Percentiles rank a stretch among this genome's conserved stretches.
Evolutionary conservation across 2,329 filamentous ascomycete species (phyloP).

Genomic region (Ceratocystis colombiana): DNA sequence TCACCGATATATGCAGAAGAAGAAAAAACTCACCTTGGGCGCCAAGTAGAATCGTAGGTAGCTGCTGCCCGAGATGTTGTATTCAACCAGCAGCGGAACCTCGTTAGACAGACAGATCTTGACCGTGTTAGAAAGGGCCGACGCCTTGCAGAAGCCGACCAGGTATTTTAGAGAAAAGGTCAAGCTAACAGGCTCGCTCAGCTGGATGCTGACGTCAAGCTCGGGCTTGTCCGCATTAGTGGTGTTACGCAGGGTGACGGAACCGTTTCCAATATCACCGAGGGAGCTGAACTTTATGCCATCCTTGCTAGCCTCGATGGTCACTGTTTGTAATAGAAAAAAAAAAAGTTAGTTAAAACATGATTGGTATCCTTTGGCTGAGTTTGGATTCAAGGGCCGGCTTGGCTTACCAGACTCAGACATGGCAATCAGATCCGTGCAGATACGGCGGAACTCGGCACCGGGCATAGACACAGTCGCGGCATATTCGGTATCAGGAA

Average conservation of each 20-base stretch:
- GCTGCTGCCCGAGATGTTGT: conserved; percentile 67
- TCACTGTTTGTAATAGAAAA: conserved; percentile 51
- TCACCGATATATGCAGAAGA: not conserved
- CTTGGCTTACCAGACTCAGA: conserved; percentile 76
- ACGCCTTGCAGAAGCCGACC: conserved; percentile 99
- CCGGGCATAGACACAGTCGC: conserved; percentile 84
- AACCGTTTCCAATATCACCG: conserved; percentile 92
- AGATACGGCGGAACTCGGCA: conserved; percentile 86
- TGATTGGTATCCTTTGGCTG: not conserved
- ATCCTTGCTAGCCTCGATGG: conserved; percentile 93
- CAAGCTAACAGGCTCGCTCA: conserved; percentile 83
- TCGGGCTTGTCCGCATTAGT: conserved; percentile 82
- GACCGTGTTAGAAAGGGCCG: conserved; percentile 68
- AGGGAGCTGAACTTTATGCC: conserved; percentile 89
- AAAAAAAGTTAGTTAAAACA: conserved; percentile 23
- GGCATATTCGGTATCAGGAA: conserved; percentile 97
- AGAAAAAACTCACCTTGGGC: conserved; percentile 65
- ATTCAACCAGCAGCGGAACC: conserved; percentile 92
- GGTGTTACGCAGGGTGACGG: conserved; percentile 82
- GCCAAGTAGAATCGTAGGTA: conserved; percentile 96
- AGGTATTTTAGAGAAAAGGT: conserved; percentile 99
- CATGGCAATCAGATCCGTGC: conserved; percentile 79
- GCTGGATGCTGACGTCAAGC: conserved; percentile 75
- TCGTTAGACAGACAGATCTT: conserved; percentile 92
- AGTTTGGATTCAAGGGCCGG: not conserved